These are phyloP conservation scores for Helianthus annuus DNA, from an alignment of 129 eudicot species.

Conservation along the genomic window HanXRQr2.0-SUNRISE NC_035438.2:83936145-83936644, in stretches of 20 bases:
- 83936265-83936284: slow-evolving; percentile 72
- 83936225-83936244: slow-evolving; percentile 55
- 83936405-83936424: too few relatives aligned
- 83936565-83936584: background rate
- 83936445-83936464: too few relatives aligned
- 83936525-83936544: background rate
- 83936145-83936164: slow-evolving; percentile 92
- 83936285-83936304: slow-evolving; percentile 5
- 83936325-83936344: too few relatives aligned
- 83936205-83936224: slow-evolving; percentile 60
- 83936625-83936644: too few relatives aligned
- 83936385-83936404: too few relatives aligned
- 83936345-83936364: slow-evolving; percentile 1
- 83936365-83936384: background rate
- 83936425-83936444: too few relatives aligned
- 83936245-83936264: slow-evolving; percentile 69
- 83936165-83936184: slow-evolving; percentile 90
- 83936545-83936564: background rate
- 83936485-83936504: too few relatives aligned
- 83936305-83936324: background rate
- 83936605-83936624: too few relatives aligned
- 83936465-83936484: too few relatives aligned
- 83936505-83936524: too few relatives aligned
- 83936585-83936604: background rate
- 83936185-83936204: slow-evolving; percentile 67